Evolutionary conservation across 2,329 filamentous ascomycete genomes (phyloP).

Genomic region (Alternaria gansuensis): DNA sequence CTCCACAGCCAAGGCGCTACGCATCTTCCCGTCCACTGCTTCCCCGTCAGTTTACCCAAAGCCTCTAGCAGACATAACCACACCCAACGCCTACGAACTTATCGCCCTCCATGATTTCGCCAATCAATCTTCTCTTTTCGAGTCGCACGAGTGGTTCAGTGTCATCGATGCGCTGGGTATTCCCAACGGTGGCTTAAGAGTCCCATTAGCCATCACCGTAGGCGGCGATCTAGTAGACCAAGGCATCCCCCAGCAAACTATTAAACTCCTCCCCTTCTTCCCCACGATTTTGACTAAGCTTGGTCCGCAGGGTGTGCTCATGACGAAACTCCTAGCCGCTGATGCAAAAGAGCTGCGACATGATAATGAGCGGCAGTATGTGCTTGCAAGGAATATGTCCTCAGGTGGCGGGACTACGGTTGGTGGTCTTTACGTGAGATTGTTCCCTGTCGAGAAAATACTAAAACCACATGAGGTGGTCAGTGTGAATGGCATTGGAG

Average conservation of each 20-base stretch:
- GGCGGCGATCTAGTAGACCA: constrained; percentile 73
- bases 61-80: constrained; percentile 74
- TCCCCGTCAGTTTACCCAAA: constrained; percentile 65
- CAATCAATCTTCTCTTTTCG: constrained; percentile 71
- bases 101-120: constrained; percentile 79
- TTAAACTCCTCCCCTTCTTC: constrained; percentile 88
- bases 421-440: constrained; percentile 82
- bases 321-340: constrained; percentile 74
- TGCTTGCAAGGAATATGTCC: constrained; percentile 69
- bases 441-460: constrained; percentile 71
- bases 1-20: constrained; percentile 77
- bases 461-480: constrained; percentile 72
- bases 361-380: constrained; percentile 70
- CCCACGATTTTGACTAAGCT: constrained; percentile 87
- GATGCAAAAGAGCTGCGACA: constrained; percentile 73
- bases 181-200: constrained; percentile 71
- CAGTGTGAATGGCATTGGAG: constrained; percentile 93
- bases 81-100: constrained; percentile 86
- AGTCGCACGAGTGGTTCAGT: constrained; percentile 76
- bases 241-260: constrained; percentile 81
- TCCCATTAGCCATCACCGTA: constrained; percentile 75
- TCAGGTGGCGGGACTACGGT: constrained; percentile 60
- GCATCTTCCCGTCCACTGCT: constrained; percentile 70
- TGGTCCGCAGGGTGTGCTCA: constrained; percentile 75
- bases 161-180: constrained; percentile 83